Evolutionary conservation across 2,329 filamentous ascomycete genomes (phyloP).

Genomic region (Fusarium equiseti): DNA sequence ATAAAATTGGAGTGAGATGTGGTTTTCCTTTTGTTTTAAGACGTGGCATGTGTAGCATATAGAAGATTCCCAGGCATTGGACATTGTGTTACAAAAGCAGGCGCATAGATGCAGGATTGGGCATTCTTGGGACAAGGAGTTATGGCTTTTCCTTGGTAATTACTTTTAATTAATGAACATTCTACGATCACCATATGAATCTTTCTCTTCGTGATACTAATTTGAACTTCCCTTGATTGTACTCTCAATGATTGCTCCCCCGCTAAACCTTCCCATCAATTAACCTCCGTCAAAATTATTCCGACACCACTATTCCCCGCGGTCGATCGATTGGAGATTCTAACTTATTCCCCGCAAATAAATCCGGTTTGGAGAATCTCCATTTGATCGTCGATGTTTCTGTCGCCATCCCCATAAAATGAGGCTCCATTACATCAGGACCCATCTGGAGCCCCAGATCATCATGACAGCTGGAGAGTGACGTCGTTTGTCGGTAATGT

Average conservation of each 20-base stretch:
- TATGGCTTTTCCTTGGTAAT: slow-evolving; percentile 13
- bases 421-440: slow-evolving; percentile 33
- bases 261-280: background rate
- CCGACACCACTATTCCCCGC: background rate
- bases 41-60: slow-evolving; percentile 30
- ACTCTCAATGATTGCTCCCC: too few species aligned
- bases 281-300: background rate
- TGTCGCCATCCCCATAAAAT: slow-evolving; percentile 22
- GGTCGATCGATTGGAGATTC: background rate
- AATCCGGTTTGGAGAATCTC: slow-evolving; percentile 10
- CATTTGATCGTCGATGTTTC: slow-evolving; percentile 25
- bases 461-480: slow-evolving; percentile 6
- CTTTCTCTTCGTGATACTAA: too few species aligned
- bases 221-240: too few species aligned
- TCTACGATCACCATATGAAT: too few species aligned
- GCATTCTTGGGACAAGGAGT: slow-evolving; percentile 17
- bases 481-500: background rate
- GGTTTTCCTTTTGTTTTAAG: slow-evolving; percentile 7
- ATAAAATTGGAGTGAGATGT: background rate
- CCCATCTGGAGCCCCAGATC: slow-evolving; percentile 29
- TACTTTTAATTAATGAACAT: slow-evolving; percentile 23
- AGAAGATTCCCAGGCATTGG: slow-evolving; percentile 25
- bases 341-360: slow-evolving; percentile 4
- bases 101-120: slow-evolving; percentile 20
- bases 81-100: slow-evolving; percentile 29